Percentiles rank a stretch among this genome's conserved stretches.
phyloP scores from a whole-genome alignment of 129 eudicot genomes.

The sunflower (Helianthus annuus) region DNA sequence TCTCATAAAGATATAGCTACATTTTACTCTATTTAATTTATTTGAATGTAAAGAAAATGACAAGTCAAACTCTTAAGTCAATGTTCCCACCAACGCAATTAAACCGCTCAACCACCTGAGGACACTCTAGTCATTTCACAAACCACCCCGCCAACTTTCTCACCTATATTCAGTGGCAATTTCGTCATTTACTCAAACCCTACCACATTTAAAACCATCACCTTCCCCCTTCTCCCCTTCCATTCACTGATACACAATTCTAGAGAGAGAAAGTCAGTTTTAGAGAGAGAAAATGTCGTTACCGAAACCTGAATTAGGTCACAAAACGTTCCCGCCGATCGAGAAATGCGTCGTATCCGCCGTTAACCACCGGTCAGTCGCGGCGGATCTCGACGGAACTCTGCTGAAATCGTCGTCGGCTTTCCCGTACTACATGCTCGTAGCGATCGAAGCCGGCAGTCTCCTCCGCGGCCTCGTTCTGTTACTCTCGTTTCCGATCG shows the following conservation, averaged over 20 bases:
- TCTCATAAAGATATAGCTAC: no score
- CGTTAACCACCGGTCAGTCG: constrained; percentile 60
- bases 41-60: neutral
- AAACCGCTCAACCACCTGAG: constrained; percentile 39
- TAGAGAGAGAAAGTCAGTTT: constrained; percentile 22
- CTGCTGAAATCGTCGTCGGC: constrained; percentile 68
- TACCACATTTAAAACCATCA: constrained; percentile 30
- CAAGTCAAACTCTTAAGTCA: constrained; percentile 20
- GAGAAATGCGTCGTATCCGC: constrained; percentile 60
- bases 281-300: constrained; percentile 41
- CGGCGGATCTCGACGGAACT: constrained; percentile 98
- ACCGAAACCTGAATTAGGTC: constrained; percentile 41
- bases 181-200: constrained; percentile 11
- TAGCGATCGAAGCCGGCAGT: constrained; percentile 97
- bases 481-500: constrained; percentile 66
- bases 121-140: constrained; percentile 14
- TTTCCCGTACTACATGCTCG: constrained; percentile 96
- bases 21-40: no score
- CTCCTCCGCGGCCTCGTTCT: constrained; percentile 78
- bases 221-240: constrained; percentile 7
- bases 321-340: constrained; percentile 55
- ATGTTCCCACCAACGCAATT: constrained; percentile 36
- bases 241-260: constrained; percentile 14
- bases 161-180: constrained; percentile 32
- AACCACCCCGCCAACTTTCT: constrained; percentile 27